Evolutionary conservation across 2,329 filamentous ascomycete genomes (phyloP), one percentile per base, ranked within the genome.

Genomic region (Herpotrichia juniperi): DNA sequence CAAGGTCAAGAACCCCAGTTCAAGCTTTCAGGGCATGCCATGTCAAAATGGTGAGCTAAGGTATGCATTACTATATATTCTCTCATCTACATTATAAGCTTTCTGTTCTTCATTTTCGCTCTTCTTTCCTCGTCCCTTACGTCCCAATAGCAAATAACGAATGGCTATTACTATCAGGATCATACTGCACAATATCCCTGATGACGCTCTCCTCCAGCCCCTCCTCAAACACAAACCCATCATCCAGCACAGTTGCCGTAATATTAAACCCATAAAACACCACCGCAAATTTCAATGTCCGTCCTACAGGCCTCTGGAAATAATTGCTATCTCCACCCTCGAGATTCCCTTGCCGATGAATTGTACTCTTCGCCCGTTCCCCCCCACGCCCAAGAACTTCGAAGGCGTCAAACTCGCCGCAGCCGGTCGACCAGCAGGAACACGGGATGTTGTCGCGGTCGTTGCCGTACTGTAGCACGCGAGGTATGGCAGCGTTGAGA

Each of bases 321-420:
- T 87, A 93, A 73, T 92, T 85, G 25, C 83, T 86, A 68, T 86
- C 84, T 46, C 88, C 88, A 28, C 83, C 87, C 24, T 83, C 78
- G 44, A 82, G 77, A 58, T 84, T 82, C 28, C 74, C 73, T 74
- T 92, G 68, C 26, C 72, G 62, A 55, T 74, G 89, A 62, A 91
- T 79, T 14, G 88, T 90, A 32, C 85, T 86, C 76, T 89, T 91
- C 74, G 84, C 83, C 64, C 84, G 84, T 37, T 76, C 80, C 68
- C 87, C 84, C 24, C 88, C 89, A 1, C 80, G 70, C 54, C 81
- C 79, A 34, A 93, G 83, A 21, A 90, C 81, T 75, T 93, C 90
- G 64, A 88, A 86, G 48, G 92, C 80, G 65, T 93, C 90, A 56
- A 89, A 83, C 75, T 93, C 90, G 62, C 88, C 89, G 68, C 89